These are phyloP conservation scores for Syncephalastrum sp. DNA, from an alignment of 371 early-diverging fungal species.

Conservation along the genomic window DNA sequence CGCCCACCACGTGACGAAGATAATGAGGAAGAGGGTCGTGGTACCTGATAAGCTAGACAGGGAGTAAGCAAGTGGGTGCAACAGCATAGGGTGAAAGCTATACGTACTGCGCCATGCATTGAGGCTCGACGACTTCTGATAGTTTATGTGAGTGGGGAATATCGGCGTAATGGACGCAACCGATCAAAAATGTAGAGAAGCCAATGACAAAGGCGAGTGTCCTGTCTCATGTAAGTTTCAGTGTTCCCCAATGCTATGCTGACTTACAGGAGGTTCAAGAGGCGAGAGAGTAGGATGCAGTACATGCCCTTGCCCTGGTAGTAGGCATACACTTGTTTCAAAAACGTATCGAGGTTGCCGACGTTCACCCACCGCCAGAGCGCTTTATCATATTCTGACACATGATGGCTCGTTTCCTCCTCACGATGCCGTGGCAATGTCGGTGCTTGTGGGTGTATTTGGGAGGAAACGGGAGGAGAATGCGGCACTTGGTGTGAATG, in stretches of 20 bases:
- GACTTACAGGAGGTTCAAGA: conserved; percentile 73
- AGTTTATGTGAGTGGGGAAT: conserved; percentile 68
- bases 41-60: conserved; percentile 40
- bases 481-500: conserved; percentile 1
- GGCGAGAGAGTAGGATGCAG: conserved; percentile 69
- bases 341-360: conserved; percentile 79
- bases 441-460: conserved; percentile 3
- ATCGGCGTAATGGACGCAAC: conserved; percentile 86
- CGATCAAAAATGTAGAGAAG: conserved; percentile 84
- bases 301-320: conserved; percentile 80
- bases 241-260: no score
- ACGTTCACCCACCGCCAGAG: conserved; percentile 84
- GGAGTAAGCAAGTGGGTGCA: background rate
- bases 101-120: conserved; percentile 60
- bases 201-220: conserved; percentile 83
- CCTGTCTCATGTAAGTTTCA: conserved; percentile 30
- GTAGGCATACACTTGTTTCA: conserved; percentile 80
- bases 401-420: conserved; percentile 27
- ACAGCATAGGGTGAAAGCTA: conserved; percentile 1
- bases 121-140: conserved; percentile 73
- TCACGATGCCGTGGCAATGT: conserved; percentile 8
- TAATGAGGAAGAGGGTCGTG: conserved; percentile 47
- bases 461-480: background rate
- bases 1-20: conserved; percentile 73
- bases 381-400: conserved; percentile 64